Conservation (phyloP, 306 rosid species). For the Erythrophleum fordii region DNA sequence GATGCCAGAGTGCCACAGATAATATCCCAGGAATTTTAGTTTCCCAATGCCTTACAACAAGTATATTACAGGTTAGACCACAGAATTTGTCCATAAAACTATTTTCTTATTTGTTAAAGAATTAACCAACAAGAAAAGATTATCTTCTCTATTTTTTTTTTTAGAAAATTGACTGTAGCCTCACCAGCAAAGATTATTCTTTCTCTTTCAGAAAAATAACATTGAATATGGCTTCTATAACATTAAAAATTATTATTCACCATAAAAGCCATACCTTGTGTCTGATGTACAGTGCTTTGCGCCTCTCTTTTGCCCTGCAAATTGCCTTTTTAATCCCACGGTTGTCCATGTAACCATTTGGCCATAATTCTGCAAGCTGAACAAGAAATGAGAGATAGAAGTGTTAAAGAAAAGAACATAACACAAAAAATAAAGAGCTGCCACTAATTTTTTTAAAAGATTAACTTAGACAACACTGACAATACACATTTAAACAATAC, state of each 20-base stretch:
- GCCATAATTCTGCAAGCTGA: constrained; percentile 97
- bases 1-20: not conserved
- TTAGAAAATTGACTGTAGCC: not conserved
- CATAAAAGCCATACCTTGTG: constrained; percentile 62
- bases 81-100: not conserved
- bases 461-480: constrained; percentile 10
- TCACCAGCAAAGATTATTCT: not conserved
- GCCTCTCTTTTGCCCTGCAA: constrained; percentile 92
- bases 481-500: not conserved
- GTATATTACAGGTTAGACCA: constrained; percentile 9
- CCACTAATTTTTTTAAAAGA: not conserved
- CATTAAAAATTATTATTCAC: constrained; percentile 37
- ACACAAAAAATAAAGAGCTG: not conserved
- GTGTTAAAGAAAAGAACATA: not conserved
- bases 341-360: constrained; percentile 94
- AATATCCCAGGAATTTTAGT: not conserved
- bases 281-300: constrained; percentile 60
- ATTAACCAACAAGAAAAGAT: not conserved
- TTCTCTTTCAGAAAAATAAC: too few relatives aligned
- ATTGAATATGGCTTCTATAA: constrained; percentile 1
- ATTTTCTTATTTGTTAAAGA: constrained; percentile 11
- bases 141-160: not conserved
- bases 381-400: constrained; percentile 32
- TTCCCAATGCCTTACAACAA: not conserved
- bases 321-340: constrained; percentile 96